phyloP scores from a whole-genome alignment of 345 rosid genomes.

The Sapria himalayana region DNA sequence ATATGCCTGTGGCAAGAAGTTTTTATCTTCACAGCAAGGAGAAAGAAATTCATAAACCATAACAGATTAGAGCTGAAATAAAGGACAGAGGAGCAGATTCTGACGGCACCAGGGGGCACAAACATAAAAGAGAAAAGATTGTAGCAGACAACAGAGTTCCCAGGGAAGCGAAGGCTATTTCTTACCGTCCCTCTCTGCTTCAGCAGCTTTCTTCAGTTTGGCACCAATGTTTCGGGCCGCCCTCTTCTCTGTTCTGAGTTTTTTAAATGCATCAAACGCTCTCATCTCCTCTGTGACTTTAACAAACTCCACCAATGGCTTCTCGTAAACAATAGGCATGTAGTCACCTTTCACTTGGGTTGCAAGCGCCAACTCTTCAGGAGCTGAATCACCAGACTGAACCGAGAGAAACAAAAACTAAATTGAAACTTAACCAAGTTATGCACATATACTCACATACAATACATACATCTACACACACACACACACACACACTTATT shows the following conservation, averaged over 20 bases:
- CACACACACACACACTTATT: too few species aligned
- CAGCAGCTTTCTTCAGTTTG: constrained; percentile 64
- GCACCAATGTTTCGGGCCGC: constrained; percentile 43
- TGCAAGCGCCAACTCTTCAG: constrained; percentile 53
- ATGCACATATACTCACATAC: too few species aligned
- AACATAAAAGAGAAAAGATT: too few species aligned
- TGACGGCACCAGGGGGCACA: too few species aligned
- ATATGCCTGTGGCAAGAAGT: too few species aligned
- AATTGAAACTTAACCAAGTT: background rate
- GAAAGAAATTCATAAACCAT: too few species aligned
- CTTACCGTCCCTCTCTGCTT: constrained; percentile 86
- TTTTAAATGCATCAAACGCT: constrained; percentile 58
- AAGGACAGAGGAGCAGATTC: too few species aligned
- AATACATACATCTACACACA: too few species aligned
- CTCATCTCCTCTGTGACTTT: constrained; percentile 58
- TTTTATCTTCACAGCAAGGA: too few species aligned
- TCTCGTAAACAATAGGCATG: constrained; percentile 46
- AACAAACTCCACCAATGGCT: constrained; percentile 48
- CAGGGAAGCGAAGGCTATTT: too few species aligned
- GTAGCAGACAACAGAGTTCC: too few species aligned
- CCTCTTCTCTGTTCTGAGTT: constrained; percentile 39
- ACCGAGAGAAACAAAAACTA: background rate
- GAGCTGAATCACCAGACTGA: constrained; percentile 77
- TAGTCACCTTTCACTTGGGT: constrained; percentile 50
- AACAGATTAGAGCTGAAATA: too few species aligned